Evolutionary conservation across 1,284 basidiomycete genomes (phyloP).

Genomic region (Trichosporon ovoides): DNA sequence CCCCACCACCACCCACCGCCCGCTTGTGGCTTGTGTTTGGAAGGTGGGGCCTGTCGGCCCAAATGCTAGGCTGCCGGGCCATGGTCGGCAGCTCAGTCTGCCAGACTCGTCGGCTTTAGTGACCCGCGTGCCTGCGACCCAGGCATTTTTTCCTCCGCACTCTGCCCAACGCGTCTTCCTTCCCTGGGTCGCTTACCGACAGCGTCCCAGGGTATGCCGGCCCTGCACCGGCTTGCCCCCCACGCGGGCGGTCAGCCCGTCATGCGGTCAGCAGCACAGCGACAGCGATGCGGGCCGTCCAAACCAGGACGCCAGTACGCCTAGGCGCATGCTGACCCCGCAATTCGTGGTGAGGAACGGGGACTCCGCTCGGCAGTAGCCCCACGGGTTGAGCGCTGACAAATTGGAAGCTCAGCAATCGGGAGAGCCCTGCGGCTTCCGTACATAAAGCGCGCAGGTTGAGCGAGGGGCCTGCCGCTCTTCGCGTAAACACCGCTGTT

Average conservation of each 20-base stretch:
- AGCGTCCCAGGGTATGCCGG: not conserved
- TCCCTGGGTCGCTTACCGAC: not conserved
- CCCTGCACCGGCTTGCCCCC: not conserved
- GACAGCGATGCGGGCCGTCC: too few species aligned
- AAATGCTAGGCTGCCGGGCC: too few species aligned
- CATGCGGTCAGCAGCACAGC: not conserved
- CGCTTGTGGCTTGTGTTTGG: too few species aligned
- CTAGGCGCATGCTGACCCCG: not conserved
- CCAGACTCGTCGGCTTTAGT: not conserved
- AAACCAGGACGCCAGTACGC: too few species aligned
- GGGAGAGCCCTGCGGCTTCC: not conserved
- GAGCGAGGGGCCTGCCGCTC: not conserved
- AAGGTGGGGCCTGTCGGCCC: too few species aligned
- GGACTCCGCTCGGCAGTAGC: constrained; percentile 2
- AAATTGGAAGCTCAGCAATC: not conserved
- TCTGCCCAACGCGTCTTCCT: not conserved
- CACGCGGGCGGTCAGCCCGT: not conserved
- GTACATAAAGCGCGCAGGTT: not conserved
- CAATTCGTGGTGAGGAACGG: constrained; percentile 2
- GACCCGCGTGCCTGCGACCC: not conserved
- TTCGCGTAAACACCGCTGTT: not conserved
- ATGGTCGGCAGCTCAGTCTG: not conserved
- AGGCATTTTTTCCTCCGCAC: not conserved
- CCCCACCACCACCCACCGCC: too few species aligned
- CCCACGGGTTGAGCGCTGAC: not conserved